Evolutionary conservation across 768 basidiomycete species (phyloP), one percentile per base, ranked within the genome.

Genomic region (Podaxis pistillaris): DNA sequence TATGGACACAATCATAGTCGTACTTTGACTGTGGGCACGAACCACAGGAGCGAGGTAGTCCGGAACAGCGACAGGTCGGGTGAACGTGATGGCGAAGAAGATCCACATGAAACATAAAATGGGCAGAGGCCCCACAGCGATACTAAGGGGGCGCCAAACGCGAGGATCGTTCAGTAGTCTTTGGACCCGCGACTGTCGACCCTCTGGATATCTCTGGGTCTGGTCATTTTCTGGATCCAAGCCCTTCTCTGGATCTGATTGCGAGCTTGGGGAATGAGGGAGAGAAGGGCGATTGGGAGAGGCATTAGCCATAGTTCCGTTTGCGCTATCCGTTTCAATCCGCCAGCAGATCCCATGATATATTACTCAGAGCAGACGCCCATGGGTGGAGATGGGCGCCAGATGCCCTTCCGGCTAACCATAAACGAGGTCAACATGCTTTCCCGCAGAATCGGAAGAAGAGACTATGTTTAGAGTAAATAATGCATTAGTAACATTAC

Each of bases 1-100:
- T 15, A 59, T 51, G 12, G 49, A 41, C 6, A 37, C 47, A 37
- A 59, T 26, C 58, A 59, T 59, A n/a, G 58, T 59, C 11, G 49
- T 17, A 11, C 58, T 51, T 26, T 51, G 49, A 24, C 19, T 49
- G 24, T 59, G 49, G 7, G 47, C 36, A 13, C 47, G 36, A 38
- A 59, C 50, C 1, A 22, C 13, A 17, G 22, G 17, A 37, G 49
- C 33, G 19, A 50, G 17, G 5, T 24, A 38, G 24, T 58, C 58
- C 22, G 58, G 47, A 24, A 59, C 9, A 17, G 49, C n/a, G 6
- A 50, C 15, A 50, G 58, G 47, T 19, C 17, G 15, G 15, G 4
- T 15, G 4, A 13, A 59, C 19, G 58, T 51, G 33, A 59, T 4
- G 7, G 58, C 58, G 47, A 50, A 59, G 33, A 59, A 49, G 17